Evolutionary conservation across 345 rosid genomes (phyloP), one percentile per base, ranked within the genome.

Genomic region (Nasturtium officinale): DNA sequence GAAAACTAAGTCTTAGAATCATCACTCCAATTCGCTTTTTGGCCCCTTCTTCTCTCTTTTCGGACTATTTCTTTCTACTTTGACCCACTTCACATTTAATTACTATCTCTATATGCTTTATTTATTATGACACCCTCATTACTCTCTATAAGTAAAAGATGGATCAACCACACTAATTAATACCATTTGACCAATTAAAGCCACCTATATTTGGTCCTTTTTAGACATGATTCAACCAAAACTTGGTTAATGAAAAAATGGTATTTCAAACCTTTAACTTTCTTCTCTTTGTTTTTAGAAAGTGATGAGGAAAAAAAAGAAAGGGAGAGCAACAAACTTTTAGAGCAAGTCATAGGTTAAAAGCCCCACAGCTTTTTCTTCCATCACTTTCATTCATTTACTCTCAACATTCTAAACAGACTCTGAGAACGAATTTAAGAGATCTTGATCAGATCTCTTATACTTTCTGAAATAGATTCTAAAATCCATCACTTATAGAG

Each of bases 1-100:
- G 80, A 77, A 77, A 77, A 73, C 77, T 63, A 65, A 77, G 52
- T 65, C 67, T 51, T 71, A 48, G 77, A 71, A 77, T 77, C 80
- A 77, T 77, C 80, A 77, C 77, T 63, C 66, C 67, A 64, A 17
- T 50, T 66, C 76, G 72, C 69, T 57, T 77, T 71, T 71, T 55
- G 64, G 67, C 55, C 76, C 80, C 71, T 43, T 63, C 66, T 53
- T 58, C 54, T 53, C 25, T 50, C 37, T 17, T 68, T 67, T 50
- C 37, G n/a, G n/a, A n/a, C n/a, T 17, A 35, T 62, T 57, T 57
- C 62, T 75, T 75, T 51, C 73, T 61, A 43, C 59, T 69, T 77
- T 77, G 80, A 77, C 80, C 62, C 59, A 1, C 48, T 58, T 58
- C 63, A 70, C 70, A 53, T 54, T n/a, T 53, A 42, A 68, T 63